A percentile compares a stretch with the other conserved stretches of the same genome.
phyloP scores from a whole-genome alignment of 2,329 filamentous ascomycete genomes.

The Trichocomaceae sp. region DNA sequence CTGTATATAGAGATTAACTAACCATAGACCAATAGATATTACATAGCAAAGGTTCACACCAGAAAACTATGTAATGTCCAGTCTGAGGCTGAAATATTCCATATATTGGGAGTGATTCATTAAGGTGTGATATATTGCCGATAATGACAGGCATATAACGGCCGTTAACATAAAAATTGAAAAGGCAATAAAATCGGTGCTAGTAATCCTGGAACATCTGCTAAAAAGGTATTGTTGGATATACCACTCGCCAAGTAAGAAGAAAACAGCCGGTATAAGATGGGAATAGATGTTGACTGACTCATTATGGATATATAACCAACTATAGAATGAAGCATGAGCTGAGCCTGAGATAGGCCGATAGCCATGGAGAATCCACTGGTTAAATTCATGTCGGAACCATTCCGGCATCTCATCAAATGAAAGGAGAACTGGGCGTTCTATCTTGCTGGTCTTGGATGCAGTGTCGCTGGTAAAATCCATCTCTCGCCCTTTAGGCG shows the following conservation, averaged over 20 bases:
- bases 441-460: neutral
- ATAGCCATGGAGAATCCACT: constrained; percentile 24
- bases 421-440: neutral
- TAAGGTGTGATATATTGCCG: constrained; percentile 25
- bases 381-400: constrained; percentile 13
- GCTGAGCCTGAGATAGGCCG: constrained; percentile 21
- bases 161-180: neutral
- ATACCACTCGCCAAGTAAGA: neutral
- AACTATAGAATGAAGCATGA: constrained; percentile 17
- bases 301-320: neutral
- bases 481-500: neutral
- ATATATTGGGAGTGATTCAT: constrained; percentile 24
- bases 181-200: neutral
- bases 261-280: neutral
- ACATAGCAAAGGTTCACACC: neutral
- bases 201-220: neutral
- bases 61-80: constrained; percentile 16
- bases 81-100: constrained; percentile 19
- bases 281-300: neutral
- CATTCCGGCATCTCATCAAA: constrained; percentile 2
- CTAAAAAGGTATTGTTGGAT: neutral
- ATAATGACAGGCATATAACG: constrained; percentile 18
- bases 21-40: neutral
- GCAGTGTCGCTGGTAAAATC: neutral
- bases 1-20: neutral